A percentile compares a stretch with the other conserved stretches of the same genome.
Evolutionary conservation across 176 grass and related monocot genomes (phyloP).

Genomic region (Rhynchospora pubera): DNA sequence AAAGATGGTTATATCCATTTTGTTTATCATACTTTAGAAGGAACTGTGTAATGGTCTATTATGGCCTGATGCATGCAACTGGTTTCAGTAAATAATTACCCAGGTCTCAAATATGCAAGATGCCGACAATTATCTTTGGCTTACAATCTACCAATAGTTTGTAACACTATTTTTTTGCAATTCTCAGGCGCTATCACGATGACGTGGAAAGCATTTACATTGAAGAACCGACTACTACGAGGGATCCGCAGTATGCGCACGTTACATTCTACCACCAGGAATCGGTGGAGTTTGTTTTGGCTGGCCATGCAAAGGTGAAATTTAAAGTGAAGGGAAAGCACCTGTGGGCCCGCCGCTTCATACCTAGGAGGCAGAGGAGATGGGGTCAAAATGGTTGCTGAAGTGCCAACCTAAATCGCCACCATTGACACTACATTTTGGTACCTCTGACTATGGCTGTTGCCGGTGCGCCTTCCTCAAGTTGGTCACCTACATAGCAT

Average conservation of each 20-base stretch:
- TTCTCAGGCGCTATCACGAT: conserved; percentile 25
- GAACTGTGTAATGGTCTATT: background rate
- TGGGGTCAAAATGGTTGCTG: background rate
- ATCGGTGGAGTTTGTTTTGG: conserved; percentile 29
- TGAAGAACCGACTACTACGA: conserved; percentile 25
- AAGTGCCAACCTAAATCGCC: background rate
- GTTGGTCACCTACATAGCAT: background rate
- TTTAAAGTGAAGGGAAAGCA: conserved; percentile 49
- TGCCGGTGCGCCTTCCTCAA: background rate
- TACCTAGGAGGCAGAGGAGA: conserved; percentile 41
- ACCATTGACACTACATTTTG: background rate
- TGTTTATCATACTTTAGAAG: background rate
- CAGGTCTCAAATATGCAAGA: background rate
- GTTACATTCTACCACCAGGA: conserved; percentile 36
- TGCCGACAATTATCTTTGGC: background rate
- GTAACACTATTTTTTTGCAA: conserved; percentile 2
- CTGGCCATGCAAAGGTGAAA: conserved; percentile 30
- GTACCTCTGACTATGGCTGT: background rate
- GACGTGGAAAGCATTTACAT: conserved; percentile 39
- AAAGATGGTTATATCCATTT: background rate
- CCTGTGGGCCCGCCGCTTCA: conserved; percentile 53
- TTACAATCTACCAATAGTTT: background rate
- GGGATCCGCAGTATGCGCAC: conserved; percentile 46
- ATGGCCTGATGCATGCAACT: background rate
- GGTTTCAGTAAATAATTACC: background rate